A percentile compares a stretch with the other conserved stretches of the same genome.
Conservation (phyloP, 192 early-diverging fungal genomes). For the Globomyces pollinis-pini region DNA sequence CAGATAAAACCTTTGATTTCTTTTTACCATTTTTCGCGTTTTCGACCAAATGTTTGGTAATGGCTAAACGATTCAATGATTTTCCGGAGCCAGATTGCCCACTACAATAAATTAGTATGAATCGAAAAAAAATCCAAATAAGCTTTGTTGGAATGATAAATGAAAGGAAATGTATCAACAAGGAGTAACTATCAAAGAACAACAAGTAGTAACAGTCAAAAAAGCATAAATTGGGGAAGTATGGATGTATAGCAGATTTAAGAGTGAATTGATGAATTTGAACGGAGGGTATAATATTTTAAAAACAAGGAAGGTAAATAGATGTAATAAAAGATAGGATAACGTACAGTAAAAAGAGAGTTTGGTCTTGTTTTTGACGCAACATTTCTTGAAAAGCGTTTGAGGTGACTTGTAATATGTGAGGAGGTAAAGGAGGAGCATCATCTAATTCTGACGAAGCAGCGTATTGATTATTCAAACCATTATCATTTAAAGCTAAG, state of each 20-base stretch:
- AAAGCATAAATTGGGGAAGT: too few relatives aligned
- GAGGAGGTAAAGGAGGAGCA: conserved; percentile 49
- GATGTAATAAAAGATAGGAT: conserved; percentile 14
- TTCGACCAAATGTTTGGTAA: conserved; percentile 64
- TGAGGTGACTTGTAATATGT: conserved; percentile 34
- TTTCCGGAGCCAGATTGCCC: conserved; percentile 87
- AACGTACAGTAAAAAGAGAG: conserved; percentile 83
- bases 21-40: conserved; percentile 70
- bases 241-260: too few relatives aligned
- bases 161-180: neutral
- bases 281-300: too few relatives aligned
- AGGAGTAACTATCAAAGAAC: too few relatives aligned
- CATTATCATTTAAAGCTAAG: neutral
- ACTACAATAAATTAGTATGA: conserved; percentile 36
- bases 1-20: conserved; percentile 65
- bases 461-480: neutral
- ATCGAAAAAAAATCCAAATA: too few relatives aligned
- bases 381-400: conserved; percentile 90
- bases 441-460: conserved; percentile 1
- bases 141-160: conserved; percentile 1
- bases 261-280: too few relatives aligned
- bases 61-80: conserved; percentile 58
- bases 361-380: conserved; percentile 84
- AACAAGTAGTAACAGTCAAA: too few relatives aligned
- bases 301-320: conserved; percentile 1